Conservation (phyloP, 805 yeast species). For the Pichia gijzeniarum region DNA sequence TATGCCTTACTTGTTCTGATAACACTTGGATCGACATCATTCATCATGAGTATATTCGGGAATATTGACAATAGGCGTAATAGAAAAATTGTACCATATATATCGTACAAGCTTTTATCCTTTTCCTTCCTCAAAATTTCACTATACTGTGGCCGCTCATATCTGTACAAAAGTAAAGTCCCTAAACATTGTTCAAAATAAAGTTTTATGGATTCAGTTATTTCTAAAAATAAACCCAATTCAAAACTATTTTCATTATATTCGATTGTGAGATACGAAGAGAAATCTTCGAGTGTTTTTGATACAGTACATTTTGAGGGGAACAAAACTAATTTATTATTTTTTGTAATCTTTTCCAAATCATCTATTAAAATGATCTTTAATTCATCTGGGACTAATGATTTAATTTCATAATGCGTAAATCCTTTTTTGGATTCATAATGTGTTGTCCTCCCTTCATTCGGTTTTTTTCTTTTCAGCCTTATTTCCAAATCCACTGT, state of each 20-base stretch:
- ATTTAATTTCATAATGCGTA: constrained; percentile 37
- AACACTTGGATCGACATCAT: constrained; percentile 76
- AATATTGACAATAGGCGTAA: constrained; percentile 68
- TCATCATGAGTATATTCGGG: constrained; percentile 76
- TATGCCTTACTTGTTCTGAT: constrained; percentile 48
- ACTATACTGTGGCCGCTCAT: constrained; percentile 69
- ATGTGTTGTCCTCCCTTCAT: neutral
- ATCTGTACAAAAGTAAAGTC: constrained; percentile 61
- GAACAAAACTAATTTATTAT: constrained; percentile 58
- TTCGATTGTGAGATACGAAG: constrained; percentile 27
- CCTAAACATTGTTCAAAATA: constrained; percentile 76
- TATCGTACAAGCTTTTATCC: constrained; percentile 27
- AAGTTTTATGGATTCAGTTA: constrained; percentile 57
- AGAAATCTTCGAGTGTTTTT: constrained; percentile 48
- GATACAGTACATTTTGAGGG: constrained; percentile 54
- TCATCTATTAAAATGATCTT: constrained; percentile 78
- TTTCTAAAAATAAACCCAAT: constrained; percentile 54
- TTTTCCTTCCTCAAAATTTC: constrained; percentile 34
- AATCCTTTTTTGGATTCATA: constrained; percentile 12
- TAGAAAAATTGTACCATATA: constrained; percentile 81
- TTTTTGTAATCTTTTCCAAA: constrained; percentile 87
- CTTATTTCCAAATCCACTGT: neutral
- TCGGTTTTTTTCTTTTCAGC: neutral
- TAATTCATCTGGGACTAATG: constrained; percentile 57
- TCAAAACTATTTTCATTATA: constrained; percentile 39